Conservation (phyloP, 352 stramenopile genomes). For the Phytophthora rubi region DNA sequence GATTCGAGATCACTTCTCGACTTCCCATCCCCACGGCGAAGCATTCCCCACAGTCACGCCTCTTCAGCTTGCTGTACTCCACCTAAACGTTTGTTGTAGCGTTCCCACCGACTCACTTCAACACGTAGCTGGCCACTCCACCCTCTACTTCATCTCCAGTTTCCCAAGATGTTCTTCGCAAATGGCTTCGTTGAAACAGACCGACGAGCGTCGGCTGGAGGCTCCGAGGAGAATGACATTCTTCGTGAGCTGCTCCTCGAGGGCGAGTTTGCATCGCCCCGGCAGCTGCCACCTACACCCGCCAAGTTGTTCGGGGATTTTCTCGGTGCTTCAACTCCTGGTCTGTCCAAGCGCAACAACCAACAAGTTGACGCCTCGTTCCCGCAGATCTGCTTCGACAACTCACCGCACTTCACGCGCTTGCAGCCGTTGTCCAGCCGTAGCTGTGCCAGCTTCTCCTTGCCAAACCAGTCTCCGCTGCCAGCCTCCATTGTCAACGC, state of each 20-base stretch:
- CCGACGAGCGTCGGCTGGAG: constrained; percentile 41
- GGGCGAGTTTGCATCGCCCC: constrained; percentile 70
- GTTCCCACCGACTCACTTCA: constrained; percentile 33
- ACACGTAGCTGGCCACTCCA: constrained; percentile 34
- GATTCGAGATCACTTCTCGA: constrained; percentile 45
- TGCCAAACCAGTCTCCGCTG: constrained; percentile 46
- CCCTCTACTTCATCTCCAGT: constrained; percentile 14
- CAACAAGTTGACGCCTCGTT: constrained; percentile 76
- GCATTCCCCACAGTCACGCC: constrained; percentile 40
- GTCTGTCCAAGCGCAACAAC: constrained; percentile 49
- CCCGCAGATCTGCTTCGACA: constrained; percentile 76
- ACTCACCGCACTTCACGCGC: constrained; percentile 58
- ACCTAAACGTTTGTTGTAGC: constrained; percentile 48
- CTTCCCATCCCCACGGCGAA: constrained; percentile 43
- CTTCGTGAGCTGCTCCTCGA: constrained; percentile 78
- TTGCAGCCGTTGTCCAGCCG: constrained; percentile 67
- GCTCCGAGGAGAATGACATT: constrained; percentile 75
- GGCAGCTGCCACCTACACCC: constrained; percentile 52
- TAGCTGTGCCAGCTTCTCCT: constrained; percentile 46
- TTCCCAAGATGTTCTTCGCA: constrained; percentile 73
- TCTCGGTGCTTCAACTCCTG: constrained; percentile 15
- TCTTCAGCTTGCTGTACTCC: constrained; percentile 41
- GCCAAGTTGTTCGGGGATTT: constrained; percentile 46
- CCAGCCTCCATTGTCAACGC: constrained; percentile 67
- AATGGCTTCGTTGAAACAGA: constrained; percentile 75